A percentile compares a stretch with the other conserved stretches of the same genome.
phyloP scores from a whole-genome alignment of 2,329 filamentous ascomycete genomes.

The Clarireedia sp. region DNA sequence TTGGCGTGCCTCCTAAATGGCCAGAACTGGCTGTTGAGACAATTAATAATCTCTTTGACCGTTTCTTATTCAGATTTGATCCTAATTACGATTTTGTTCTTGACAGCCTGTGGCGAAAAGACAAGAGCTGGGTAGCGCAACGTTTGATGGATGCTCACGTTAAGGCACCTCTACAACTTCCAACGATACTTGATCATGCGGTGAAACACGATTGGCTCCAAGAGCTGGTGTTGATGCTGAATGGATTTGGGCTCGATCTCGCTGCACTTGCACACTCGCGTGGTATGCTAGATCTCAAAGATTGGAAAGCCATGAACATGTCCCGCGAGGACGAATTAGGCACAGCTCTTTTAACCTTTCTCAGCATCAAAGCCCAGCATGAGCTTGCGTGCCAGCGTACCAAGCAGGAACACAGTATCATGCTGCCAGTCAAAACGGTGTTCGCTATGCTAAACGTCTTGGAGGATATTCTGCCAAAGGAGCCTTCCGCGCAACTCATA shows the following conservation, averaged over 20 bases:
- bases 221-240: constrained; percentile 54
- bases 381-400: constrained; percentile 67
- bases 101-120: constrained; percentile 84
- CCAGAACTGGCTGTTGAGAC: constrained; percentile 67
- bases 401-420: constrained; percentile 55
- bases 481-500: constrained; percentile 60
- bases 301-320: constrained; percentile 69
- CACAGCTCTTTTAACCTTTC: constrained; percentile 66
- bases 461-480: constrained; percentile 57
- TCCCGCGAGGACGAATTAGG: constrained; percentile 62
- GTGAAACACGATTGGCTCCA: constrained; percentile 78
- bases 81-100: constrained; percentile 80
- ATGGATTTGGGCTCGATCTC: constrained; percentile 80
- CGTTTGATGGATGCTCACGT: constrained; percentile 73
- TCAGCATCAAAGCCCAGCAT: constrained; percentile 75
- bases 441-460: constrained; percentile 72
- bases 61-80: constrained; percentile 72
- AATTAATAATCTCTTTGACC: constrained; percentile 68
- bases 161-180: constrained; percentile 57
- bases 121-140: constrained; percentile 77
- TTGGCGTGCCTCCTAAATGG: constrained; percentile 72
- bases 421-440: constrained; percentile 78
- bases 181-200: constrained; percentile 70
- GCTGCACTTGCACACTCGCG: constrained; percentile 78
- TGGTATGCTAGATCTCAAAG: constrained; percentile 68